Evolutionary conservation across 768 basidiomycete species (phyloP).

Genomic region (Xerocomellus intermedius): DNA sequence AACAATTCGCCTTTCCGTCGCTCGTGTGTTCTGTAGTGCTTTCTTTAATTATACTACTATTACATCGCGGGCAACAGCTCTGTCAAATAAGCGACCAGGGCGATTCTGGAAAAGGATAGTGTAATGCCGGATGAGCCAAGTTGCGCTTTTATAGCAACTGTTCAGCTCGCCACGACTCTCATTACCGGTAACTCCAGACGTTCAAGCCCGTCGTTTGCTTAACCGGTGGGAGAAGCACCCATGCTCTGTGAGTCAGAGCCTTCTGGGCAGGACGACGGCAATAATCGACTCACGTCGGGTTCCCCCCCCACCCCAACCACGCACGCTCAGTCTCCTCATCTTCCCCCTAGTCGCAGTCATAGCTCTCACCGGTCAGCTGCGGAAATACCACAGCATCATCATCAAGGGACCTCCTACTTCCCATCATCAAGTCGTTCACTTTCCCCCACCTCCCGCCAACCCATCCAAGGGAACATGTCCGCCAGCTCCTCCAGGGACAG

Average conservation of each 20-base stretch:
- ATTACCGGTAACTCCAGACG: neutral
- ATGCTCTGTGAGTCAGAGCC: constrained; percentile 23
- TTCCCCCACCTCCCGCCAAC: constrained; percentile 48
- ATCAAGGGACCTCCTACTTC: constrained; percentile 69
- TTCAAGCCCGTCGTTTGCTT: neutral
- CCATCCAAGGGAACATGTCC: constrained; percentile 51
- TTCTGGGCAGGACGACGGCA: constrained; percentile 33
- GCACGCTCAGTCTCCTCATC: constrained; percentile 27
- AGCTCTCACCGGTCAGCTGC: constrained; percentile 57
- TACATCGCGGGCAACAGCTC: neutral
- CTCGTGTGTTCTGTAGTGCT: constrained; percentile 14
- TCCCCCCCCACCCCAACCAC: constrained; percentile 43
- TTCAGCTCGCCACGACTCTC: neutral
- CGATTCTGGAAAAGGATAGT: neutral
- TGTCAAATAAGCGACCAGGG: neutral
- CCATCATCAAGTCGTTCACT: constrained; percentile 37
- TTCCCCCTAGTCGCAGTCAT: constrained; percentile 48
- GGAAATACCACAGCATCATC: constrained; percentile 59
- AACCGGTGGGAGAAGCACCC: neutral
- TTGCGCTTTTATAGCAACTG: constrained; percentile 1
- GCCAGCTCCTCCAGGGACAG: constrained; percentile 47
- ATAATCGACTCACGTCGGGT: constrained; percentile 33
- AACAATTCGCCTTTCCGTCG: constrained; percentile 2
- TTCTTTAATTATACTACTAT: constrained; percentile 12
- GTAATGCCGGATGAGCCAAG: neutral